phyloP scores from a whole-genome alignment of 31 red algal genomes.

The Endocladia muricata region DNA sequence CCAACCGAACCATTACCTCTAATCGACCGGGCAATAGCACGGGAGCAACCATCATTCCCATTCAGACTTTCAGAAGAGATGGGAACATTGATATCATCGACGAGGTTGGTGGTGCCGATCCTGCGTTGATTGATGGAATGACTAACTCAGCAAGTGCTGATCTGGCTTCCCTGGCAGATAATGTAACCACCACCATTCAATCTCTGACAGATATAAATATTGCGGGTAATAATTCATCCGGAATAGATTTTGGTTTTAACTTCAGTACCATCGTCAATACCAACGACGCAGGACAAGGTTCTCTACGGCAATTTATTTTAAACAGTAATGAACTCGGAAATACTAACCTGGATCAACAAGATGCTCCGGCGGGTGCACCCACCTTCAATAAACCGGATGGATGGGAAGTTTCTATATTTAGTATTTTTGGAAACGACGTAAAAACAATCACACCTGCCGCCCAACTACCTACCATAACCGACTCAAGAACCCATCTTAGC shows the following conservation, averaged over 20 bases:
- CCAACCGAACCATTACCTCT: not conserved
- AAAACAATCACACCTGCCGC: too few relatives aligned
- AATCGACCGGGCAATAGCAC: not conserved
- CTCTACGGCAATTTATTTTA: too few relatives aligned
- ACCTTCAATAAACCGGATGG: too few relatives aligned
- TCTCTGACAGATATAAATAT: not conserved
- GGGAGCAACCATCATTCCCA: not conserved
- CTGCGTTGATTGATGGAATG: not conserved
- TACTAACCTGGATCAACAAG: too few relatives aligned
- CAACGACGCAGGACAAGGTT: too few relatives aligned
- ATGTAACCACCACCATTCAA: not conserved
- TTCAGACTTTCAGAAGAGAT: not conserved
- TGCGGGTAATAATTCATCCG: not conserved
- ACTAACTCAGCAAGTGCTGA: not conserved
- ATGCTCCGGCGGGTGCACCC: too few relatives aligned
- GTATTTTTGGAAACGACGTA: too few relatives aligned
- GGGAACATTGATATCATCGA: not conserved
- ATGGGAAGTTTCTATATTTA: too few relatives aligned
- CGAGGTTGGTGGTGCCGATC: constrained; percentile 6
- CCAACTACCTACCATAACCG: too few relatives aligned
- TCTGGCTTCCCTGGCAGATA: not conserved
- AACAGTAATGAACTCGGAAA: too few relatives aligned
- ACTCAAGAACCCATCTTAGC: too few relatives aligned
- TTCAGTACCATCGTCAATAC: too few relatives aligned
- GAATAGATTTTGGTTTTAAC: constrained; percentile 8